Base-by-base conservation (phyloP, 148 eudicot genomes). In the Simmondsia chinensis region DNA sequence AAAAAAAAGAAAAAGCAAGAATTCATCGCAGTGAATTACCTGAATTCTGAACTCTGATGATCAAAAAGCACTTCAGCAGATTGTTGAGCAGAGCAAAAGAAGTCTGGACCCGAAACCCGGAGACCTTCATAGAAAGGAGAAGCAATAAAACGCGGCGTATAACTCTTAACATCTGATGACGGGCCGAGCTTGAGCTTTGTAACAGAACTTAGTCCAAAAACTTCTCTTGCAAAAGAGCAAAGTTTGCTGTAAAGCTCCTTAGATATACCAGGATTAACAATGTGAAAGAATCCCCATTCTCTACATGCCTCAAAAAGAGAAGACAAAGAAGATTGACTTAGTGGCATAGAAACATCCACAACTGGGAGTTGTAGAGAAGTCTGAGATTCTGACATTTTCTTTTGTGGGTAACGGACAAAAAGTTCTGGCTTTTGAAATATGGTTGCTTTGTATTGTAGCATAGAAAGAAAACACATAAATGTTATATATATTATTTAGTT, bases 221-320 rank as follows among this genome's bases (percentile, higher is more conserved):
- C 70, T 47, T 70, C 61, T 32, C 51, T 64, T 2, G 96, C 70
- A 41, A 72, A 60, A 2, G 60, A 65, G 36, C 37, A 44, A 25
- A 88, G 59, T 55, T 57, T 72, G 29, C 15, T 21, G 48, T 55
- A 70, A 36, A 83, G 74, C 20, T 77, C 73, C 28, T 75, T 51
- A 2, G 94, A 46, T 31, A 88, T 68, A 19, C 96, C 96, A 63
- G 83, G 96, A 45, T 77, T 80, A 54, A 33, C 71, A 49, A 88
- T 70, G 53, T 69, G 96, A 50, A 88, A 88, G 72, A 83, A 87
- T 3, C 96, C 96, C 89, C 84, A 83, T 65, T 83, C 77, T 63
- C 56, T 72, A 64, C 96, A 88, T 53, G 94, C 83, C 53, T 72
- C 68, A 22, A 68, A 54, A 14, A 88, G 73, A 63, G 75, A 63